Conservation (phyloP, 1,284 basidiomycete species). For the Sporisorium scitamineum region DNA sequence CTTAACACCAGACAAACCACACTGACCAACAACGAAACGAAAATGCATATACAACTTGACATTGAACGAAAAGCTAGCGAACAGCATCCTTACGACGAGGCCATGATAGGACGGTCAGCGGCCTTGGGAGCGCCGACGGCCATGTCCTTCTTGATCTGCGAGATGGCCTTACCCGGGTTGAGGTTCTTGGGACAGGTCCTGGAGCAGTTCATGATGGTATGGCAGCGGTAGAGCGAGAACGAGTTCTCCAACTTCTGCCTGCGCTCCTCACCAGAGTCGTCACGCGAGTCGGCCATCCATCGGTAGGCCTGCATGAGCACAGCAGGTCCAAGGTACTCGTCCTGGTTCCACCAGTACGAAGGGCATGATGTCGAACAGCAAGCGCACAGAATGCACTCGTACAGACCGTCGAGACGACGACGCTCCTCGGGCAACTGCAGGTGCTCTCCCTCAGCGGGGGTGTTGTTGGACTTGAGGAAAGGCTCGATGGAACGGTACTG, state of each 20-base stretch:
- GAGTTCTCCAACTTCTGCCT: slow-evolving; percentile 95
- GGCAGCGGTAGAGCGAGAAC: slow-evolving; percentile 83
- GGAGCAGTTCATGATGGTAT: slow-evolving; percentile 95
- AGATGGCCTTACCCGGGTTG: slow-evolving; percentile 73
- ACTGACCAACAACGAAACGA: neutral
- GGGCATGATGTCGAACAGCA: slow-evolving; percentile 92
- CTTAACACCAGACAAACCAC: no score
- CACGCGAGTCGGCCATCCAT: slow-evolving; percentile 98
- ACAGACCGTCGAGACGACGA: slow-evolving; percentile 95
- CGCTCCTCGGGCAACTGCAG: slow-evolving; percentile 91
- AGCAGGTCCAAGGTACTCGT: slow-evolving; percentile 96
- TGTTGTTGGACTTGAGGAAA: slow-evolving; percentile 66
- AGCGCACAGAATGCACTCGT: slow-evolving; percentile 75
- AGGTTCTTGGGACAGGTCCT: slow-evolving; percentile 95
- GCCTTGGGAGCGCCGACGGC: slow-evolving; percentile 61
- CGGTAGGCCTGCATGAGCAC: slow-evolving; percentile 85
- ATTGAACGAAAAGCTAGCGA: neutral
- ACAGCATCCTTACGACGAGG: slow-evolving; percentile 37
- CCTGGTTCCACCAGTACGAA: slow-evolving; percentile 99
- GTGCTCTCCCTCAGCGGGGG: slow-evolving; percentile 76
- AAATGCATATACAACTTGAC: slow-evolving; percentile 6
- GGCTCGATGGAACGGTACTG: slow-evolving; percentile 98
- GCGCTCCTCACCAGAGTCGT: slow-evolving; percentile 82
- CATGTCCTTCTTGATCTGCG: slow-evolving; percentile 69
- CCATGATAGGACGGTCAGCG: slow-evolving; percentile 60